Evolutionary conservation across 164 flowering plant species (phyloP).

Genomic region (Echeveria elegans): DNA sequence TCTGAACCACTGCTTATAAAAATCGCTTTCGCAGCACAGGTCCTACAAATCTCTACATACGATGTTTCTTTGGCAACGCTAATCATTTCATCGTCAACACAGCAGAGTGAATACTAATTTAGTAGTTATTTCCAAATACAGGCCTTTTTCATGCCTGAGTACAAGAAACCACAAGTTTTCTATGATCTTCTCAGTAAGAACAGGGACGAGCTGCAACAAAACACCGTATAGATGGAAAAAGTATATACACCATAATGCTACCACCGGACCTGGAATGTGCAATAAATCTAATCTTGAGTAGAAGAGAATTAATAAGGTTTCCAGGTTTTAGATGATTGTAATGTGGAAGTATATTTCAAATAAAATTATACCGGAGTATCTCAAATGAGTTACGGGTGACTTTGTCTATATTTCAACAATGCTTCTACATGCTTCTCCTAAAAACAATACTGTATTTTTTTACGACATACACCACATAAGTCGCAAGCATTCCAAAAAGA

Average conservation of each 20-base stretch:
- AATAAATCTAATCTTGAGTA: neutral
- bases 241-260: neutral
- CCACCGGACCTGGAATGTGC: too few relatives aligned
- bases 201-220: neutral
- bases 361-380: too few relatives aligned
- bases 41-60: constrained; percentile 10
- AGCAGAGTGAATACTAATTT: neutral
- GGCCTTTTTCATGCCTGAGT: constrained; percentile 42
- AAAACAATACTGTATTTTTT: too few relatives aligned
- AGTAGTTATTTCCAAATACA: constrained; percentile 16
- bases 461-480: too few relatives aligned
- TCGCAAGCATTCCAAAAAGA: neutral
- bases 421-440: too few relatives aligned
- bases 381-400: too few relatives aligned
- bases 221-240: neutral
- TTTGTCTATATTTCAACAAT: too few relatives aligned
- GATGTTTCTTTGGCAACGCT: neutral
- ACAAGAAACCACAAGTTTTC: constrained; percentile 62
- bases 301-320: neutral
- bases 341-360: too few relatives aligned
- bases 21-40: constrained; percentile 70
- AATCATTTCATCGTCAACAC: neutral
- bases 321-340: neutral
- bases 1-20: constrained; percentile 67
- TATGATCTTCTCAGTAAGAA: constrained; percentile 46